Conservation (phyloP, 2,329 filamentous ascomycete species). For the Aspergillus neoniger region DNA sequence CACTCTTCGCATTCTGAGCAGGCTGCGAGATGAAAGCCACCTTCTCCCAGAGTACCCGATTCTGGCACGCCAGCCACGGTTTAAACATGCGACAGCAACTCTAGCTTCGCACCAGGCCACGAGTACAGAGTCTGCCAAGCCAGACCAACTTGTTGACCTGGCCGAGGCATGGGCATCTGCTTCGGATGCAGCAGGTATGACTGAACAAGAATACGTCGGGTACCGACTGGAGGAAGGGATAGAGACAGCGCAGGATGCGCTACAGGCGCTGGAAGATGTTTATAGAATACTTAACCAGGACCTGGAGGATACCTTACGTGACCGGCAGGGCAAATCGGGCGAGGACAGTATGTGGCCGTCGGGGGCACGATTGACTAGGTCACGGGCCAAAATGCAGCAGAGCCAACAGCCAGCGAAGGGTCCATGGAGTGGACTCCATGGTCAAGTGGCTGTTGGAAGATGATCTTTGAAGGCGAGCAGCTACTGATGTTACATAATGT, state of each 20-base stretch:
- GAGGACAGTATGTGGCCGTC: constrained; percentile 36
- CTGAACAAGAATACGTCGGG: constrained; percentile 37
- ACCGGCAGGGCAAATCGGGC: constrained; percentile 19
- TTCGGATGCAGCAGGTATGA: constrained; percentile 34
- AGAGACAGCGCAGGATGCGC: constrained; percentile 34
- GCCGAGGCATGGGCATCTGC: constrained; percentile 47
- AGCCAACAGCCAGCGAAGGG: constrained; percentile 32
- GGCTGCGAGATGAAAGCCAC: constrained; percentile 45
- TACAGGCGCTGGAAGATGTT: constrained; percentile 34
- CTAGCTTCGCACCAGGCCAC: constrained; percentile 25
- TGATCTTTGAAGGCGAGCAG: neutral
- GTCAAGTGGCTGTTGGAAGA: constrained; percentile 32
- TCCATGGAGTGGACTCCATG: constrained; percentile 42
- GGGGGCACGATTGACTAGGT: constrained; percentile 30
- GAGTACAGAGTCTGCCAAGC: constrained; percentile 21
- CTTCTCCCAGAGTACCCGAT: constrained; percentile 46
- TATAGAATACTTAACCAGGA: constrained; percentile 40
- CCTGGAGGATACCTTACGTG: constrained; percentile 26
- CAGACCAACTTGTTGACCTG: constrained; percentile 35
- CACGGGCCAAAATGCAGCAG: constrained; percentile 20
- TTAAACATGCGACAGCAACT: constrained; percentile 36
- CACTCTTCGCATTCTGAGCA: constrained; percentile 39
- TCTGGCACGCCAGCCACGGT: constrained; percentile 37
- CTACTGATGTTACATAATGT: too few relatives aligned
- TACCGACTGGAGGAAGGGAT: constrained; percentile 34